phyloP scores from a whole-genome alignment of 176 grass and related monocot genomes.

The Musa troglodytarum region DNA sequence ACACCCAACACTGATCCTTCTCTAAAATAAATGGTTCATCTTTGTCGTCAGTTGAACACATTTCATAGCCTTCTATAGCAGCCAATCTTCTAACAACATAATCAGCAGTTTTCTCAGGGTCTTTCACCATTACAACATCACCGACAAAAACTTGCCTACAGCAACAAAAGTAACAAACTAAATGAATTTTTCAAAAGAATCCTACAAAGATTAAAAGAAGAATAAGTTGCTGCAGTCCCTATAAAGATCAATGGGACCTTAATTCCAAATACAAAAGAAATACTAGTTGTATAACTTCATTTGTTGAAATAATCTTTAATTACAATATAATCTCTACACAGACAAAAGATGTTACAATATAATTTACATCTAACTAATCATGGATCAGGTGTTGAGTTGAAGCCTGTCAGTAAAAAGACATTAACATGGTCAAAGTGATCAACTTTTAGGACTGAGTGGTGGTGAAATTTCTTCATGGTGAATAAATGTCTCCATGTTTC shows the following conservation, averaged over 20 bases:
- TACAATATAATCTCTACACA: neutral
- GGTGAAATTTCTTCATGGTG: too few relatives aligned
- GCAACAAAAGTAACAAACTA: neutral
- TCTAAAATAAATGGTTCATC: constrained; percentile 79
- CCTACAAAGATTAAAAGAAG: neutral
- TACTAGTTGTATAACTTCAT: neutral
- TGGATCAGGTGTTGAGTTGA: too few relatives aligned
- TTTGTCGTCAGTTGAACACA: constrained; percentile 73
- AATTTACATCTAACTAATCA: neutral
- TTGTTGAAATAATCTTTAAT: neutral
- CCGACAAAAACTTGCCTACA: constrained; percentile 77
- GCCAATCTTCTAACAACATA: constrained; percentile 61
- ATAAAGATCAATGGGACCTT: neutral
- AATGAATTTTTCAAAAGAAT: neutral
- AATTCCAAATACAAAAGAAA: neutral
- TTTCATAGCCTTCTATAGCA: constrained; percentile 77
- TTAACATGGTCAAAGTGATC: too few relatives aligned
- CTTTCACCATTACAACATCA: constrained; percentile 75
- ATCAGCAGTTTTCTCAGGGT: constrained; percentile 67
- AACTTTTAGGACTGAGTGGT: too few relatives aligned
- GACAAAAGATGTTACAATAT: neutral
- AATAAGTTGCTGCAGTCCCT: neutral
- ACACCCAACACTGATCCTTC: constrained; percentile 78
- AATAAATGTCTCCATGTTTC: too few relatives aligned
- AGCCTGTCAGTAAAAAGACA: too few relatives aligned